These are phyloP conservation scores for Cladophialophora psammophila DNA, from an alignment of 2,329 filamentous ascomycete species.

Conservation along the genomic window DNA sequence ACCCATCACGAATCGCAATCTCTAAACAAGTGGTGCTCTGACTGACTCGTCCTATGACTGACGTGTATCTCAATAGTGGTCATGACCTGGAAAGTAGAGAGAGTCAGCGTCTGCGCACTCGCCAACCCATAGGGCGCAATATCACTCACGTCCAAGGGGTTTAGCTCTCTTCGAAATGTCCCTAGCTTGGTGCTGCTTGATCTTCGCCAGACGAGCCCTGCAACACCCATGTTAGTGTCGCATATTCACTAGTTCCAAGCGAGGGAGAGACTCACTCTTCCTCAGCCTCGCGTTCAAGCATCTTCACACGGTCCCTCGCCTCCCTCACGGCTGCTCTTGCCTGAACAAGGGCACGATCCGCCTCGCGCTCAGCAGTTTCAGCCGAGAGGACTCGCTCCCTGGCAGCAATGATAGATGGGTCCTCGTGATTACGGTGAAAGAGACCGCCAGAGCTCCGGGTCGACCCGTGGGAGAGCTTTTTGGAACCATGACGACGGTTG, in stretches of 20 bases:
- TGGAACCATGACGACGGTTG: constrained; percentile 17
- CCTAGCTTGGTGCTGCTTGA: constrained; percentile 71
- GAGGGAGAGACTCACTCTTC: constrained; percentile 57
- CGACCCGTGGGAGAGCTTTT: constrained; percentile 38
- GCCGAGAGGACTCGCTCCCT: constrained; percentile 68
- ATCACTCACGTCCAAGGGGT: constrained; percentile 70
- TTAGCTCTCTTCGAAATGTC: constrained; percentile 73
- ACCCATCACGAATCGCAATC: not conserved
- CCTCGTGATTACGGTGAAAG: constrained; percentile 59
- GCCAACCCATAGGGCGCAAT: not conserved
- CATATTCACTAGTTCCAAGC: not conserved
- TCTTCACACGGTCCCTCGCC: constrained; percentile 68
- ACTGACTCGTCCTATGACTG: not conserved
- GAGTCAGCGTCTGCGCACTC: not conserved
- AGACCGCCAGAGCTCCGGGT: constrained; percentile 41
- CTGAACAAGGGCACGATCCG: constrained; percentile 67
- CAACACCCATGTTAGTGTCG: constrained; percentile 15
- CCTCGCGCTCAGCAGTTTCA: constrained; percentile 69
- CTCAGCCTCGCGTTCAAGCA: constrained; percentile 69
- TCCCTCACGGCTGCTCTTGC: constrained; percentile 67
- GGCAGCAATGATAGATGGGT: constrained; percentile 68
- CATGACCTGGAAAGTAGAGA: constrained; percentile 8
- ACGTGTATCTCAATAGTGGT: constrained; percentile 15
- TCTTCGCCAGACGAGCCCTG: constrained; percentile 66
- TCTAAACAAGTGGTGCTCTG: not conserved